phyloP scores from a whole-genome alignment of 768 basidiomycete genomes.

The Xerocomus potaroensis region DNA sequence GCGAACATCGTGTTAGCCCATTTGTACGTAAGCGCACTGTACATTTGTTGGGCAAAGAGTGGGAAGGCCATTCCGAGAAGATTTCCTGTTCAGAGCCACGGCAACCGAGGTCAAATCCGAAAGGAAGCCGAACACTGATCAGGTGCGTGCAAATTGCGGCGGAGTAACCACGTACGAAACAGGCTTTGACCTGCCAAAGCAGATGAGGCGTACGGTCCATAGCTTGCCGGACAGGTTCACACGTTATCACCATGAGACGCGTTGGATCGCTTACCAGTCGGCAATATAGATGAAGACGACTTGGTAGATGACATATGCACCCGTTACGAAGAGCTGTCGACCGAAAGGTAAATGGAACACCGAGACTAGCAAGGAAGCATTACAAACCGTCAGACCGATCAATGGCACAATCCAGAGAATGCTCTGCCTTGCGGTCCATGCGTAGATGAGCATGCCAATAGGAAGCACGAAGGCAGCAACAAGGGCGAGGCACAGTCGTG shows the following conservation, averaged over 20 bases:
- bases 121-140: conserved; percentile 17
- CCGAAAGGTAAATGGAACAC: conserved; percentile 2
- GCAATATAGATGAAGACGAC: conserved; percentile 58
- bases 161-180: conserved; percentile 37
- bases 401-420: conserved; percentile 56
- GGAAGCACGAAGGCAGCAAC: conserved; percentile 52
- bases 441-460: conserved; percentile 65
- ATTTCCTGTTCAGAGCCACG: conserved; percentile 42
- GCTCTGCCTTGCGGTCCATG: conserved; percentile 54
- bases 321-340: conserved; percentile 46
- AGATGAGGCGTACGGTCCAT: conserved; percentile 62
- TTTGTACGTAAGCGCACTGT: conserved; percentile 41
- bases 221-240: conserved; percentile 33
- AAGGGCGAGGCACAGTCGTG: conserved; percentile 57
- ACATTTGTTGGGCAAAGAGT: conserved; percentile 51
- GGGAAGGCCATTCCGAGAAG: conserved; percentile 52
- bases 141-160: neutral
- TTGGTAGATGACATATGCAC: conserved; percentile 52
- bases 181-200: conserved; percentile 67
- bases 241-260: neutral
- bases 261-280: conserved; percentile 48
- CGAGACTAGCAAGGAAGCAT: neutral
- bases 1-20: conserved; percentile 47
- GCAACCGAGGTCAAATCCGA: conserved; percentile 26
- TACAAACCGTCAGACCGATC: conserved; percentile 21